Evolutionary conservation across 805 yeast genomes (phyloP).

Genomic region (Yamadazyma ubonensis): DNA sequence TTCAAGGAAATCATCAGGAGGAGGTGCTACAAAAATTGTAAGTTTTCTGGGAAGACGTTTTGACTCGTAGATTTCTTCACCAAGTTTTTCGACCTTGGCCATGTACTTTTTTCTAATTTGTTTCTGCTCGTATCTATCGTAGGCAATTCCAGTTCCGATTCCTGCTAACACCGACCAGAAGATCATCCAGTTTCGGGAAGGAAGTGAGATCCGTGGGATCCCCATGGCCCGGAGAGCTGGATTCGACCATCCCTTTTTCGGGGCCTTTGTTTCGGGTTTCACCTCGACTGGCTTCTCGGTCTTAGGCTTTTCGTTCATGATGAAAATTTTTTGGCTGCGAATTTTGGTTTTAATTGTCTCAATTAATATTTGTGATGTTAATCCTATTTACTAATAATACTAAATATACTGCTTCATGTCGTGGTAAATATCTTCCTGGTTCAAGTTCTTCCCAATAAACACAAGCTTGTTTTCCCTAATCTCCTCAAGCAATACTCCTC

Average conservation of each 20-base stretch:
- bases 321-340: constrained; percentile 7
- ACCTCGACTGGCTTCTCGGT: not conserved
- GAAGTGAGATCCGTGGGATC: constrained; percentile 69
- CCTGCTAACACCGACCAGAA: constrained; percentile 73
- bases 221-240: constrained; percentile 89
- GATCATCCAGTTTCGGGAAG: constrained; percentile 90
- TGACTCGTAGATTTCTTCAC: constrained; percentile 45
- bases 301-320: constrained; percentile 5
- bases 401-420: constrained; percentile 1
- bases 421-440: constrained; percentile 22
- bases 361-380: not conserved
- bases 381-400: not conserved
- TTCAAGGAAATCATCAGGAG: constrained; percentile 87
- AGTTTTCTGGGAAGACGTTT: constrained; percentile 68
- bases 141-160: constrained; percentile 71
- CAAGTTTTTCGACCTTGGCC: constrained; percentile 52
- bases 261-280: constrained; percentile 9
- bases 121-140: constrained; percentile 75
- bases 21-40: constrained; percentile 89
- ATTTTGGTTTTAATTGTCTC: not conserved
- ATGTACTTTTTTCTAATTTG: constrained; percentile 65
- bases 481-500: constrained; percentile 35
- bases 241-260: constrained; percentile 53
- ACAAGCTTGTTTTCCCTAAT: constrained; percentile 57
- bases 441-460: constrained; percentile 68